phyloP scores from a whole-genome alignment of 1,284 basidiomycete species.

The Cryptococcus jaspeensis region DNA sequence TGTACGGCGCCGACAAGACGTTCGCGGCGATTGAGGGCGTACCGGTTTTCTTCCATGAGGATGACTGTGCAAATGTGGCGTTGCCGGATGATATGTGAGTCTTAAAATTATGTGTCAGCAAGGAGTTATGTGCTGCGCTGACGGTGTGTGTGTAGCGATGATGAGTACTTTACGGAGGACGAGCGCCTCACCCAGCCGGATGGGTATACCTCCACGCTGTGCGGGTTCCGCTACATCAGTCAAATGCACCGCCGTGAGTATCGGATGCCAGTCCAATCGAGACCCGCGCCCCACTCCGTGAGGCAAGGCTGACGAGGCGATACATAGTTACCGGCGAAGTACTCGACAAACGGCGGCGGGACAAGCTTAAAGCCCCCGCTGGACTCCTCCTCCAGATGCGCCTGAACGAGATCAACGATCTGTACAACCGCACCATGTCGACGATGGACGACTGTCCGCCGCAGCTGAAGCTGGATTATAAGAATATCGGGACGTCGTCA shows the following conservation, averaged over 20 bases:
- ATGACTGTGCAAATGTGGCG: slow-evolving; percentile 60
- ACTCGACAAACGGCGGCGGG: slow-evolving; percentile 36
- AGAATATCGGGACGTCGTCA: slow-evolving; percentile 16
- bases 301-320: slow-evolving; percentile 25
- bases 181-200: slow-evolving; percentile 41
- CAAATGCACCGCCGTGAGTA: slow-evolving; percentile 33
- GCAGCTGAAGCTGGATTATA: slow-evolving; percentile 32
- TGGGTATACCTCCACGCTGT: slow-evolving; percentile 37
- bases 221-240: slow-evolving; percentile 43
- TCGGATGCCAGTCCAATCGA: slow-evolving; percentile 26
- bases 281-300: slow-evolving; percentile 12
- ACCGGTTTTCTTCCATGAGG: slow-evolving; percentile 76
- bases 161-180: slow-evolving; percentile 45
- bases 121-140: neutral
- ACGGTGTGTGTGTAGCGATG: slow-evolving; percentile 35
- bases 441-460: slow-evolving; percentile 47
- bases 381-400: slow-evolving; percentile 42
- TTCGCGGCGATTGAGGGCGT: slow-evolving; percentile 51
- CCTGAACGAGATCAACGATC: slow-evolving; percentile 39
- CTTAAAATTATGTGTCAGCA: slow-evolving; percentile 10
- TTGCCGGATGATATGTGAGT: slow-evolving; percentile 32
- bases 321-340: slow-evolving; percentile 40
- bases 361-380: slow-evolving; percentile 34
- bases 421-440: slow-evolving; percentile 41
- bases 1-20: slow-evolving; percentile 47